Evolutionary conservation across 2,329 filamentous ascomycete genomes (phyloP), one percentile per base, ranked within the genome.

Genomic region (Colletotrichum horii): DNA sequence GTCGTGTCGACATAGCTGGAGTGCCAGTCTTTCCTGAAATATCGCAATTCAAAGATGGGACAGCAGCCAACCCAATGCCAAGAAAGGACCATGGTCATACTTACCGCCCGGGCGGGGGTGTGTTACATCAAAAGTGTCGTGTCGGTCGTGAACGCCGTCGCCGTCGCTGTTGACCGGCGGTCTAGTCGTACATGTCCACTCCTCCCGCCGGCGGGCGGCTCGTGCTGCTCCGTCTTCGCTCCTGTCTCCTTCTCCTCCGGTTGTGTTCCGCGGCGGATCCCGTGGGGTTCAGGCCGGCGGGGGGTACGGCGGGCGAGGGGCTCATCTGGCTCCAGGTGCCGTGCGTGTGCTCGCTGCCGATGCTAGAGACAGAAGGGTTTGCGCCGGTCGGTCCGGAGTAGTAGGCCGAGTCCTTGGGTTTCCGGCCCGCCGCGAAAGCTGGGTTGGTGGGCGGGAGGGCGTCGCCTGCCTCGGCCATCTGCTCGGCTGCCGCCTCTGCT

Each of bases 391-490:
- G 75, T 8, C 89, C 90, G 4, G 90, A 91, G 79, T 91, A 93
- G 79, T 93, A 93, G 11, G 90, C 90, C 60, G 90, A 91, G 79
- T 93, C 91, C 79, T 92, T 93, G 3, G 83, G 82, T 14, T 83
- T 85, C 79, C 87, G 86, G 74, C 85, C 84, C 1, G 87, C 87
- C 7, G 90, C 89, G 79, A 91, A 92, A 8, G 89, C 86, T 12
- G 91, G 90, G 71, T 89, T 88, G 0, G 91, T 91, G 3, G 91
- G 91, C 14, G 87, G 88, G 3, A 92, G 80, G 7, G 88, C 85
- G 22, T 83, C 71, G 32, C 72, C 79, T 24, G 81, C 83, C 60
- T 89, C 88, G 0, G 83, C 83, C 15, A 82, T 82, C 55, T 84
- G 82, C 80, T 91, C 90, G 2, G 87, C 88, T 19, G 84, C 84